Percentiles rank a stretch among this genome's conserved stretches.
Conservation (phyloP, 495 filamentous ascomycete genomes). For the Cudoniella acicularis region DNA sequence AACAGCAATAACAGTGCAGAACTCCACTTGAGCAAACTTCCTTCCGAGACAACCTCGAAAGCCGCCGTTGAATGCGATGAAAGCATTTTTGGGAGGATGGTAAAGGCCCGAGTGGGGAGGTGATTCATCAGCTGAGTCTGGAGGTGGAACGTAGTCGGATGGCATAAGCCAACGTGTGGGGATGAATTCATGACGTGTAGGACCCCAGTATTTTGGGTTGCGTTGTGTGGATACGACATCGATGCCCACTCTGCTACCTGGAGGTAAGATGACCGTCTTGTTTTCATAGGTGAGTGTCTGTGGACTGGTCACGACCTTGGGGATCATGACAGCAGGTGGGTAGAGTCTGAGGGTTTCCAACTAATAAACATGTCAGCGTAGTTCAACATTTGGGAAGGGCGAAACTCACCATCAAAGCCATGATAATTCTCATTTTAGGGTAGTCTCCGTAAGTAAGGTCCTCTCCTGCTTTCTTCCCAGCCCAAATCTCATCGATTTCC, state of each 20-base stretch:
- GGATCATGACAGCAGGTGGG: slow-evolving; percentile 55
- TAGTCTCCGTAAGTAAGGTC: slow-evolving; percentile 35
- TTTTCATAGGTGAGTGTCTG: slow-evolving; percentile 50
- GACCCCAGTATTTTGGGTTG: slow-evolving; percentile 49
- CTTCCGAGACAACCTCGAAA: slow-evolving; percentile 62
- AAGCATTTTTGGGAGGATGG: slow-evolving; percentile 56
- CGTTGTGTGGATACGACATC: slow-evolving; percentile 43
- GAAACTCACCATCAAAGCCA: slow-evolving; percentile 36
- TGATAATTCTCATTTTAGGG: slow-evolving; percentile 23
- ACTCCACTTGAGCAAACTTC: slow-evolving; percentile 73
- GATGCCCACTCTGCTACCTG: slow-evolving; percentile 40
- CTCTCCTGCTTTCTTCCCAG: slow-evolving; percentile 20
- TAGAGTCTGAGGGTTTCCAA: slow-evolving; percentile 62
- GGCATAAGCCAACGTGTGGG: slow-evolving; percentile 51
- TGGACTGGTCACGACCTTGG: slow-evolving; percentile 47
- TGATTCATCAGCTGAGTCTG: neutral
- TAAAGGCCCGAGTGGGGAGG: neutral
- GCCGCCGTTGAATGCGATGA: slow-evolving; percentile 69
- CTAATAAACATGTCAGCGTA: slow-evolving; percentile 34
- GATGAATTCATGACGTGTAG: slow-evolving; percentile 41
- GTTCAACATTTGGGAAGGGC: slow-evolving; percentile 1
- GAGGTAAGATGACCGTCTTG: slow-evolving; percentile 44
- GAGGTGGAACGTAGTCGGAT: neutral
- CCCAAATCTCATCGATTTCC: slow-evolving; percentile 47
- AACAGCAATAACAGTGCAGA: slow-evolving; percentile 60